Percentiles rank a stretch among this genome's conserved stretches.
These are phyloP conservation scores for Thozetella sp. DNA, from an alignment of 495 filamentous ascomycete species.

Conservation along the genomic window DNA sequence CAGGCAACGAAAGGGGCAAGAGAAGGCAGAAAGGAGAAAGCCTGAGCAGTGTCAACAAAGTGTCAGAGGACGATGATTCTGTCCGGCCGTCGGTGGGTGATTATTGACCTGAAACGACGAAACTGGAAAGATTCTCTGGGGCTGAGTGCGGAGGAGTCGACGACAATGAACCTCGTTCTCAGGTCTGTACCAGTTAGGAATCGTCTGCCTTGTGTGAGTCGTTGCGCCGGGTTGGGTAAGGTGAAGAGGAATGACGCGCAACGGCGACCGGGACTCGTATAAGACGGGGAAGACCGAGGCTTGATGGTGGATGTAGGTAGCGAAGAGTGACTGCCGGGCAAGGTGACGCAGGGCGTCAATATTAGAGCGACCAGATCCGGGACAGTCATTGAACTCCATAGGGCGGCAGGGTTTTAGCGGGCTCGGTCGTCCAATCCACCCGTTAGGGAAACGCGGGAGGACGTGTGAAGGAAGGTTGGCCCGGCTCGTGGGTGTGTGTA, in stretches of 20 bases:
- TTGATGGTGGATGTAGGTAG: slow-evolving; percentile 9
- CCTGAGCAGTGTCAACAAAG: not conserved
- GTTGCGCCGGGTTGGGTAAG: slow-evolving; percentile 4
- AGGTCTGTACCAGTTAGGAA: not conserved
- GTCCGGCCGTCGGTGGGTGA: not conserved
- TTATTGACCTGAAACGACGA: not conserved
- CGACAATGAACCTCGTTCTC: not conserved
- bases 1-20: not conserved
- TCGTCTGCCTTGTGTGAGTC: slow-evolving; percentile 1
- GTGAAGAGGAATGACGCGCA: slow-evolving; percentile 13
- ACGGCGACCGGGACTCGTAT: slow-evolving; percentile 17
- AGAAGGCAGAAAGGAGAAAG: no score
- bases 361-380: not conserved
- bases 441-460: not conserved
- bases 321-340: slow-evolving; percentile 1
- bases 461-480: not conserved
- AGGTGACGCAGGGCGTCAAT: not conserved
- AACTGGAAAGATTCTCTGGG: not conserved
- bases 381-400: not conserved
- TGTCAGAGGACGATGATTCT: slow-evolving; percentile 4
- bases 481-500: not conserved
- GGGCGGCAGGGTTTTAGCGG: not conserved
- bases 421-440: not conserved
- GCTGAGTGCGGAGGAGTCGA: not conserved
- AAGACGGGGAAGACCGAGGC: slow-evolving; percentile 27